Conservation (phyloP, 2,329 filamentous ascomycete genomes). For the Colletotrichum sidae region DNA sequence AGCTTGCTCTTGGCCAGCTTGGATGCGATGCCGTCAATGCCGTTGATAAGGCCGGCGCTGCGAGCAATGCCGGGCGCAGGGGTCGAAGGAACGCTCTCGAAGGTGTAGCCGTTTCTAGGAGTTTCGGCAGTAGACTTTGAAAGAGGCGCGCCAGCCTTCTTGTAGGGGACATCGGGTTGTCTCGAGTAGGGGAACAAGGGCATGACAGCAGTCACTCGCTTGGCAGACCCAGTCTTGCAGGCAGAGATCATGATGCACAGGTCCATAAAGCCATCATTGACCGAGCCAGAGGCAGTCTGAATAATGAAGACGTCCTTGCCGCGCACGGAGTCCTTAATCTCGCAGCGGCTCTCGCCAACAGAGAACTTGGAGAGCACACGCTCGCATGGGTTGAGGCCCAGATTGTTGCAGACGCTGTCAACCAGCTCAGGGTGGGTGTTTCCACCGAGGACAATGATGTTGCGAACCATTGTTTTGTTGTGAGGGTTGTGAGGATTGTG, state of each 20-base stretch:
- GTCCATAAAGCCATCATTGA: conserved; percentile 97
- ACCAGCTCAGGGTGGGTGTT: conserved; percentile 92
- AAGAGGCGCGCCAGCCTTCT: conserved; percentile 91
- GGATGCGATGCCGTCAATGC: conserved; percentile 76
- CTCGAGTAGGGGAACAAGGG: conserved; percentile 97
- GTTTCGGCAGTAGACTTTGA: conserved; percentile 72
- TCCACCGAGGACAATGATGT: conserved; percentile 92
- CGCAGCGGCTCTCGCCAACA: conserved; percentile 92
- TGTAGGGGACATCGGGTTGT: conserved; percentile 96
- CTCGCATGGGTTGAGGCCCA: conserved; percentile 87
- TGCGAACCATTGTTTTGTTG: conserved; percentile 79
- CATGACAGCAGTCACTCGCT: conserved; percentile 86
- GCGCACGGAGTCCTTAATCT: conserved; percentile 95
- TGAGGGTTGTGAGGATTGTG: not conserved
- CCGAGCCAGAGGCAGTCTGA: conserved; percentile 89
- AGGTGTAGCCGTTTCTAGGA: conserved; percentile 77
- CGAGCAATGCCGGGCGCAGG: conserved; percentile 79
- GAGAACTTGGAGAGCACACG: conserved; percentile 92
- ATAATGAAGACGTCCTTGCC: conserved; percentile 99
- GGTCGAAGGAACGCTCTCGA: conserved; percentile 91
- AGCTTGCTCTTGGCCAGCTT: conserved; percentile 77
- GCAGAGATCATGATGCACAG: conserved; percentile 98
- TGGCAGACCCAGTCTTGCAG: conserved; percentile 93
- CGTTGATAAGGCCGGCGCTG: conserved; percentile 73
- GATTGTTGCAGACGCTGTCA: conserved; percentile 86